A percentile compares a stretch with the other conserved stretches of the same genome.
Evolutionary conservation across 495 filamentous ascomycete species (phyloP).

Genomic region (Neurospora intermedia): DNA sequence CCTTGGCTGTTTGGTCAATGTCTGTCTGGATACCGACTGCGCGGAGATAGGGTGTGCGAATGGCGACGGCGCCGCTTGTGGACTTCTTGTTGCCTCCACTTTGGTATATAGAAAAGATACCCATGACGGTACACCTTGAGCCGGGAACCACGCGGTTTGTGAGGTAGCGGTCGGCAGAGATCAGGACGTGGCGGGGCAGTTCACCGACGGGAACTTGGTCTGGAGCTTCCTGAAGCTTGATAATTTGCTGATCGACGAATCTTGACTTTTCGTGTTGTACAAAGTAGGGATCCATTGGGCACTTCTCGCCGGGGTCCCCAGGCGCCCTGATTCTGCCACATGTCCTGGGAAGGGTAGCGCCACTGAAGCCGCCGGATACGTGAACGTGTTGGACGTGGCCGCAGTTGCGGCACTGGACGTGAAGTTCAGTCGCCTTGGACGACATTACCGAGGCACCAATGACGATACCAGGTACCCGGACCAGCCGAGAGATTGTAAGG

Average conservation of each 20-base stretch:
- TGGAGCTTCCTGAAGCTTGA: slow-evolving; percentile 96
- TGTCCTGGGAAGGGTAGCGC: slow-evolving; percentile 67
- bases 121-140: slow-evolving; percentile 88
- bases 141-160: slow-evolving; percentile 95
- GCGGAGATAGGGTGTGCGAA: slow-evolving; percentile 92
- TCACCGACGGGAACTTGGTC: slow-evolving; percentile 98
- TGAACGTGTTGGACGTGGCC: slow-evolving; percentile 57
- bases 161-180: slow-evolving; percentile 90
- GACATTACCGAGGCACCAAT: slow-evolving; percentile 96
- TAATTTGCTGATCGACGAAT: slow-evolving; percentile 96
- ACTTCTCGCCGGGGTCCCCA: slow-evolving; percentile 53
- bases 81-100: slow-evolving; percentile 77
- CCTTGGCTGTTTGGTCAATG: slow-evolving; percentile 81
- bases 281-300: slow-evolving; percentile 91
- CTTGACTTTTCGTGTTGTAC: slow-evolving; percentile 88
- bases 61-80: slow-evolving; percentile 69
- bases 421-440: slow-evolving; percentile 80
- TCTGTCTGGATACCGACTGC: slow-evolving; percentile 88
- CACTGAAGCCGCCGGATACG: slow-evolving; percentile 75
- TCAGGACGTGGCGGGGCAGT: slow-evolving; percentile 84
- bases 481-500: slow-evolving; percentile 84
- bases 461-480: slow-evolving; percentile 93
- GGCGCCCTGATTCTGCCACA: slow-evolving; percentile 53
- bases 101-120: slow-evolving; percentile 96
- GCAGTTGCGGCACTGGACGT: slow-evolving; percentile 86